Percentiles rank a stretch among this genome's conserved stretches.
Evolutionary conservation across 257 asterid genomes (phyloP).

Genomic region (Solanum habrochaites): DNA sequence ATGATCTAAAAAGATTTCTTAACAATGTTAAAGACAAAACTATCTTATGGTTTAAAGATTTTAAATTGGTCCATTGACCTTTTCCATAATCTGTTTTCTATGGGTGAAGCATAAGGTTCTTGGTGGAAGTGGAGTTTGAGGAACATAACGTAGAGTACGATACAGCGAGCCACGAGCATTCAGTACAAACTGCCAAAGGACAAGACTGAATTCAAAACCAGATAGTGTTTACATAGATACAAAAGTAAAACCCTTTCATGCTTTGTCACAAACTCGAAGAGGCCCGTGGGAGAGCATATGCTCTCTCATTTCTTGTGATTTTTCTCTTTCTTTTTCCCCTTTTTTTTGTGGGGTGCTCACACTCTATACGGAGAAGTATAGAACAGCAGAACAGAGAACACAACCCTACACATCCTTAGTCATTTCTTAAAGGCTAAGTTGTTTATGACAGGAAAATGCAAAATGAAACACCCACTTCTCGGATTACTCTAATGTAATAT

Average conservation of each 20-base stretch:
- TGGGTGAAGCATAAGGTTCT: slow-evolving; percentile 47
- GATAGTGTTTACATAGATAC: background rate
- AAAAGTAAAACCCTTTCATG: background rate
- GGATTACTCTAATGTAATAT: background rate
- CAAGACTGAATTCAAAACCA: background rate
- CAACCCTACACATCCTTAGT: background rate
- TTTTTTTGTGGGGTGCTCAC: background rate
- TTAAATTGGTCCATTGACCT: background rate
- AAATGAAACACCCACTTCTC: background rate
- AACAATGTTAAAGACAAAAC: background rate
- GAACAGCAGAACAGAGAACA: background rate
- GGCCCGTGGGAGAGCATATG: background rate
- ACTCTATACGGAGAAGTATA: background rate
- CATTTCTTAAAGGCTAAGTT: background rate
- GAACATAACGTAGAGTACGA: slow-evolving; percentile 42
- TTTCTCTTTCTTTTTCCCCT: background rate
- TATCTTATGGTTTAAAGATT: background rate
- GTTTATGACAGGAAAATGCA: background rate
- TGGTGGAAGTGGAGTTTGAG: slow-evolving; percentile 65
- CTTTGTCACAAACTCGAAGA: background rate
- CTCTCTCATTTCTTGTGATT: background rate
- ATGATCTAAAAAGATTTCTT: slow-evolving; percentile 47
- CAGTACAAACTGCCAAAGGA: background rate
- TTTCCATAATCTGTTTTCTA: background rate
- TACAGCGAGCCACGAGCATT: background rate